A percentile compares a stretch with the other conserved stretches of the same genome.
Conservation (phyloP, 208 protist genomes). For the Crithidia fasciculata region DNA sequence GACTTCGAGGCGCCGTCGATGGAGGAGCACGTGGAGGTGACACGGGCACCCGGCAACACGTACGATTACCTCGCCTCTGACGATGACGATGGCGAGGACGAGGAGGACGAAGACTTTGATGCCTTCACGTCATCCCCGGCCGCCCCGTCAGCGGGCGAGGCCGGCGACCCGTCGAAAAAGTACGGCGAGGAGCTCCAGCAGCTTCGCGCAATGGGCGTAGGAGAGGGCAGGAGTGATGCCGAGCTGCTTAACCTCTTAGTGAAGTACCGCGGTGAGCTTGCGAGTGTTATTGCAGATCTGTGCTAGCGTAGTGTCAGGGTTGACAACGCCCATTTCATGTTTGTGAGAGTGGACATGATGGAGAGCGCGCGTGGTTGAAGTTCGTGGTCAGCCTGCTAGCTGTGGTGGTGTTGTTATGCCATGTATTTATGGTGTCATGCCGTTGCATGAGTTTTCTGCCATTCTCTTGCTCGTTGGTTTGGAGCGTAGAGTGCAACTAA, state of each 20-base stretch:
- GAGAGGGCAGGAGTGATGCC: constrained; percentile 55
- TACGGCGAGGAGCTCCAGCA: constrained; percentile 78
- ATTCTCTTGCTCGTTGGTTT: too few species aligned
- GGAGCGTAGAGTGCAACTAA: too few species aligned
- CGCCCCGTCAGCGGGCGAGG: neutral
- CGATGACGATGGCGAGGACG: constrained; percentile 30
- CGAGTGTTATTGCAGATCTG: constrained; percentile 64
- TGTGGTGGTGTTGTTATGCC: too few species aligned
- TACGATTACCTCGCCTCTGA: constrained; percentile 37
- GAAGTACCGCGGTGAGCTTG: constrained; percentile 77
- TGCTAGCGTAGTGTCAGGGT: constrained; percentile 4
- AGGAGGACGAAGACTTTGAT: constrained; percentile 61
- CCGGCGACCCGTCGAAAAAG: constrained; percentile 21
- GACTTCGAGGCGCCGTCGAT: constrained; percentile 80
- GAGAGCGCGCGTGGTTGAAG: neutral
- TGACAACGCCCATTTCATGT: neutral
- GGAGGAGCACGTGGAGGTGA: constrained; percentile 66
- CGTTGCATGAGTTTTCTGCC: too few species aligned
- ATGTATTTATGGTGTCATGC: too few species aligned
- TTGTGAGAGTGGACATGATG: neutral
- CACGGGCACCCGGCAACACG: constrained; percentile 25
- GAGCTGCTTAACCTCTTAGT: constrained; percentile 66
- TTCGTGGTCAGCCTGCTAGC: too few species aligned
- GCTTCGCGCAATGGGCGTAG: constrained; percentile 74
- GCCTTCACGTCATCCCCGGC: constrained; percentile 34